phyloP scores from a whole-genome alignment of 768 basidiomycete genomes.

The Trametes punicea region DNA sequence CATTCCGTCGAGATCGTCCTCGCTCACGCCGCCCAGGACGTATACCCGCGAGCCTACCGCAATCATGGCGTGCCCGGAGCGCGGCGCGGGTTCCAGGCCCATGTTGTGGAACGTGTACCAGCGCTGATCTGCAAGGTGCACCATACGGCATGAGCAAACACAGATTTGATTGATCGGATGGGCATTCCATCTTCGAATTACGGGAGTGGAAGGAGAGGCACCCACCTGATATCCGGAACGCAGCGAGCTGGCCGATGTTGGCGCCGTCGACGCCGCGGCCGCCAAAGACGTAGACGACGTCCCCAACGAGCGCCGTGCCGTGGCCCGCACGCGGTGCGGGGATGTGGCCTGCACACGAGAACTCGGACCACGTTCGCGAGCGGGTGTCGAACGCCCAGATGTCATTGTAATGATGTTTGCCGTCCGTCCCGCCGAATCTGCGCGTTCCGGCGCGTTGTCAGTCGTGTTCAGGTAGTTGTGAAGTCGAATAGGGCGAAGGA shows the following conservation, averaged over 20 bases:
- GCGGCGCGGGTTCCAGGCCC: conserved; percentile 89
- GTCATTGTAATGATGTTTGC: conserved; percentile 97
- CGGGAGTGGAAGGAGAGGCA: conserved; percentile 17
- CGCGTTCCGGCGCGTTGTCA: too few relatives aligned
- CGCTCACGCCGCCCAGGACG: conserved; percentile 91
- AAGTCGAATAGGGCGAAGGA: not conserved
- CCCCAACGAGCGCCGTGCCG: conserved; percentile 89
- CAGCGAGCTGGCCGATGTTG: conserved; percentile 86
- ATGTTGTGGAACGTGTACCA: conserved; percentile 99
- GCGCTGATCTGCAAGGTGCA: conserved; percentile 61
- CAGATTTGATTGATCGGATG: not conserved
- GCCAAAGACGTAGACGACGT: conserved; percentile 94
- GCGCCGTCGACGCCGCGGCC: conserved; percentile 94
- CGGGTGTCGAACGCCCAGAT: conserved; percentile 88
- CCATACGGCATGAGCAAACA: not conserved
- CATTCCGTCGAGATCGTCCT: conserved; percentile 54
- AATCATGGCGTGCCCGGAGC: conserved; percentile 95
- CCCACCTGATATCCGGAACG: conserved; percentile 93
- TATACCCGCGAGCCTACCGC: conserved; percentile 79
- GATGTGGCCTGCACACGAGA: conserved; percentile 90
- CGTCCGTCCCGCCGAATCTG: conserved; percentile 97
- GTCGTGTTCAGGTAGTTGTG: too few relatives aligned
- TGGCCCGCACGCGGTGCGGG: conserved; percentile 93
- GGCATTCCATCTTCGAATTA: not conserved
- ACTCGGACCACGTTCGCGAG: conserved; percentile 78